Percentiles rank a stretch among this genome's conserved stretches.
These are phyloP conservation scores for Sutorius australiensis DNA, from an alignment of 768 basidiomycete genomes.

Conservation along the genomic window DNA sequence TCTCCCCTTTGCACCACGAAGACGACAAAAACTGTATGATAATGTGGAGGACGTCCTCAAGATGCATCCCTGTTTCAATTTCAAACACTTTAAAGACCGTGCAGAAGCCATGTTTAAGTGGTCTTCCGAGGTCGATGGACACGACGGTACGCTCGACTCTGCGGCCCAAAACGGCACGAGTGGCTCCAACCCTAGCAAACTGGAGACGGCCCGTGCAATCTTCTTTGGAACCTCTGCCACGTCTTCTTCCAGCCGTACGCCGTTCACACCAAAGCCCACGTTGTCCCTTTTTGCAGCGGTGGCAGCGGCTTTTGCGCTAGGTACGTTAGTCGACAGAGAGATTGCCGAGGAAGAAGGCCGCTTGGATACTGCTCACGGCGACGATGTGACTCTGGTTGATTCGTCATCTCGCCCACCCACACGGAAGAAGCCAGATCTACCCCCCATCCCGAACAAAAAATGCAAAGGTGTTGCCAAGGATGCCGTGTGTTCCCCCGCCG, in stretches of 20 bases:
- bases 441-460: conserved; percentile 16
- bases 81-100: conserved; percentile 44
- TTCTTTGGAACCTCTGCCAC: conserved; percentile 25
- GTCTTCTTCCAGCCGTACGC: conserved; percentile 8
- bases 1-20: conserved; percentile 38
- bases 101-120: conserved; percentile 43
- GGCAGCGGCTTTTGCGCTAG: conserved; percentile 58
- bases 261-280: conserved; percentile 15
- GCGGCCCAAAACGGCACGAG: conserved; percentile 31
- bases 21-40: conserved; percentile 37
- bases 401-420: conserved; percentile 21
- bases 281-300: conserved; percentile 55
- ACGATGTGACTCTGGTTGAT: conserved; percentile 18
- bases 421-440: conserved; percentile 21
- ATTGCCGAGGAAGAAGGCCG: conserved; percentile 27
- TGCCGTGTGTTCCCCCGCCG: conserved; percentile 31
- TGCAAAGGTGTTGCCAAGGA: conserved; percentile 31
- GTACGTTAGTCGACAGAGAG: conserved; percentile 39
- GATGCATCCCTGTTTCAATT: conserved; percentile 50
- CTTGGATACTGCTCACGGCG: conserved; percentile 20
- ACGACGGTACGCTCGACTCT: conserved; percentile 5
- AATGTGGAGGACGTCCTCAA: conserved; percentile 41
- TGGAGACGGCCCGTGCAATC: conserved; percentile 30
- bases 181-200: conserved; percentile 17
- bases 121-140: conserved; percentile 32